phyloP scores from a whole-genome alignment of 371 early-diverging fungal genomes.

The Apophysomyces elegans region DNA sequence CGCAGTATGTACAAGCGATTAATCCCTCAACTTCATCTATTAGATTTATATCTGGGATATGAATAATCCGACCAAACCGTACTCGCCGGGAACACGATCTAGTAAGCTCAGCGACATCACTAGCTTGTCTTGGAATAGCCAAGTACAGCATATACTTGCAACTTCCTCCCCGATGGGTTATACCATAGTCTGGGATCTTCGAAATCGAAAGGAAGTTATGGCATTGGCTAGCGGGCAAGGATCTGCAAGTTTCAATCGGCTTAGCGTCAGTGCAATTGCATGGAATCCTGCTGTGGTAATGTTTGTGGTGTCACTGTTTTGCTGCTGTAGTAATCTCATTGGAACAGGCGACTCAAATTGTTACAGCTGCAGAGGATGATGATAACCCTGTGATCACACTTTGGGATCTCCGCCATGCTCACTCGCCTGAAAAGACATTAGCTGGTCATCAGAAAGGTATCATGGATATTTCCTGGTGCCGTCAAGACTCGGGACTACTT shows the following conservation, averaged over 20 bases:
- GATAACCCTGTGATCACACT: constrained; percentile 80
- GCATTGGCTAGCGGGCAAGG: constrained; percentile 67
- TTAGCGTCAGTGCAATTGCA: constrained; percentile 84
- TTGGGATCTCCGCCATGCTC: constrained; percentile 95
- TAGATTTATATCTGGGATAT: constrained; percentile 96
- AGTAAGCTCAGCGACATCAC: constrained; percentile 88
- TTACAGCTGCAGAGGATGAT: constrained; percentile 92
- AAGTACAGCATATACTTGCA: constrained; percentile 92
- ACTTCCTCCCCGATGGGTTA: constrained; percentile 89
- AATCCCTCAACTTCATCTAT: not conserved
- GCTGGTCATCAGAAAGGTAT: constrained; percentile 88
- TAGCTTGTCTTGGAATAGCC: constrained; percentile 90
- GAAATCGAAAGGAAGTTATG: constrained; percentile 86
- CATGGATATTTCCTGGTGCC: constrained; percentile 92
- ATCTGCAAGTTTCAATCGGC: constrained; percentile 56
- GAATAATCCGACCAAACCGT: constrained; percentile 81
- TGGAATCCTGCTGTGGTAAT: constrained; percentile 94
- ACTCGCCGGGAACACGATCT: constrained; percentile 86
- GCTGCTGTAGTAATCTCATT: not conserved
- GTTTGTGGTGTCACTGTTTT: constrained; percentile 14
- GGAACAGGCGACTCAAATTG: constrained; percentile 84
- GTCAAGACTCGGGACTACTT: constrained; percentile 87
- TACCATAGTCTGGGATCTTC: constrained; percentile 95
- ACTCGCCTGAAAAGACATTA: constrained; percentile 84
- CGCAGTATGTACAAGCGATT: not conserved